Base-by-base conservation (phyloP, 352 stramenopile species). In the Saprolegnia diclina region DNA sequence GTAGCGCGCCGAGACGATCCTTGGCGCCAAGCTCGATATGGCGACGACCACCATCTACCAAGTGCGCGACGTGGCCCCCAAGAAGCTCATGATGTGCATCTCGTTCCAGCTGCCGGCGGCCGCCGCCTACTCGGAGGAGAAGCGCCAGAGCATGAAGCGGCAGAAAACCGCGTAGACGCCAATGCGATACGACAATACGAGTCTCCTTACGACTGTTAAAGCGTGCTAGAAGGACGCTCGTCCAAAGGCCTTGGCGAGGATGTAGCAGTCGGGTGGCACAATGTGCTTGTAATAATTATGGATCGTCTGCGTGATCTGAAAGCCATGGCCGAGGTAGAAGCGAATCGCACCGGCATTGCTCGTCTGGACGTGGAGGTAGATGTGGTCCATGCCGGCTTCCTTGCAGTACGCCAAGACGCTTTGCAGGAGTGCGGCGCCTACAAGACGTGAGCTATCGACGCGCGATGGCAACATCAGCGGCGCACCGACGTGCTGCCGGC, bases 31-130 rank as follows among this genome's bases (percentile, higher is more conserved):
- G 56, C 68, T 98, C 19, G 71, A 88, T 46, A 64, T 72, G 5
- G 63, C 67, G 44, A 72, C 66, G 9, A 88, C 80, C 16, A 77
- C 70, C 50, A 85, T 91, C 68, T 92, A 97, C 75, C 79, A 93
- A 14, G 95, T 99, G 40, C 81, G 96, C 62, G 92, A 99, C 72
- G 95, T 99, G 10, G 86, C 96, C 3, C 96, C 96, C 0, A 98
- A 97, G 72, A 99, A 99, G 76, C 91, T 97, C 67, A 99, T 99
- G 96, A 87, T 98, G 57, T 99, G 95, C 76, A 88, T 98, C 37
- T 97, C 89, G 35, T 99, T 99, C 77, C 72, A 84, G 62, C 72
- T 98, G n/a, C 93, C 96, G 0, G 77, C 81, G 53, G 74, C 72
- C 1, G 86, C 90, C 40, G 84, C 82, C 4, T 90, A 83, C 72